Evolutionary conservation across 2,329 filamentous ascomycete species (phyloP).

Genomic region (Xenoacremonium recifei): DNA sequence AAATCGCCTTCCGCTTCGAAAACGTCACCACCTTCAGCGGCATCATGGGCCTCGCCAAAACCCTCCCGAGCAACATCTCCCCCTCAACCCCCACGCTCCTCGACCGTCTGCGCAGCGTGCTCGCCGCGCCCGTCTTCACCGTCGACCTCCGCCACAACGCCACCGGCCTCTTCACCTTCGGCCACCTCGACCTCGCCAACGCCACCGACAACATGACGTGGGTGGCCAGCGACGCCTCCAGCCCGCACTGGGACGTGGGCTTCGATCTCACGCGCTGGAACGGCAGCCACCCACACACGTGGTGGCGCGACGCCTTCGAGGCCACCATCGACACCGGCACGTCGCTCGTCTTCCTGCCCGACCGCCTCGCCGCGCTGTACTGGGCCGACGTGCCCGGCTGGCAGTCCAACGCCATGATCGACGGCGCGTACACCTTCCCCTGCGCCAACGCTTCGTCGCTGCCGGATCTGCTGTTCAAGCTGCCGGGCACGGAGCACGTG

Average conservation of each 20-base stretch:
- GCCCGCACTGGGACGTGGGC: conserved; percentile 39
- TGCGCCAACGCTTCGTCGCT: conserved; percentile 52
- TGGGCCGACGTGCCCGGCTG: conserved; percentile 55
- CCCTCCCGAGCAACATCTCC: conserved; percentile 41
- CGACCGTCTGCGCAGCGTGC: conserved; percentile 39
- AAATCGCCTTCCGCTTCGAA: conserved; percentile 43
- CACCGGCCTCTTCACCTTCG: conserved; percentile 51
- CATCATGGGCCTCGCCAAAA: conserved; percentile 51
- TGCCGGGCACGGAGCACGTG: conserved; percentile 48
- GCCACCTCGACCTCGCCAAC: conserved; percentile 41
- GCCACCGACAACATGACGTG: conserved; percentile 44
- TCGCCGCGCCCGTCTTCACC: conserved; percentile 45
- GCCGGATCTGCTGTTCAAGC: conserved; percentile 55
- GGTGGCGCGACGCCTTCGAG: conserved; percentile 45
- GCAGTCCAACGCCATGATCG: conserved; percentile 40
- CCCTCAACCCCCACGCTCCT: conserved; percentile 45
- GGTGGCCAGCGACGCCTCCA: conserved; percentile 31
- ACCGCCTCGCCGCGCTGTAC: conserved; percentile 57
- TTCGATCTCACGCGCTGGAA: conserved; percentile 48
- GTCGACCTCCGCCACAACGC: conserved; percentile 48
- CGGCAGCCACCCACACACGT: conserved; percentile 44
- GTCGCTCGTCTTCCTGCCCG: conserved; percentile 61
- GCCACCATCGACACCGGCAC: conserved; percentile 70
- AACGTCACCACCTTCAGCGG: conserved; percentile 43
- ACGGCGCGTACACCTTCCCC: conserved; percentile 55